These are phyloP conservation scores for Durio zibethinus DNA, from an alignment of 345 rosid genomes.

Conservation along the genomic window DNA sequence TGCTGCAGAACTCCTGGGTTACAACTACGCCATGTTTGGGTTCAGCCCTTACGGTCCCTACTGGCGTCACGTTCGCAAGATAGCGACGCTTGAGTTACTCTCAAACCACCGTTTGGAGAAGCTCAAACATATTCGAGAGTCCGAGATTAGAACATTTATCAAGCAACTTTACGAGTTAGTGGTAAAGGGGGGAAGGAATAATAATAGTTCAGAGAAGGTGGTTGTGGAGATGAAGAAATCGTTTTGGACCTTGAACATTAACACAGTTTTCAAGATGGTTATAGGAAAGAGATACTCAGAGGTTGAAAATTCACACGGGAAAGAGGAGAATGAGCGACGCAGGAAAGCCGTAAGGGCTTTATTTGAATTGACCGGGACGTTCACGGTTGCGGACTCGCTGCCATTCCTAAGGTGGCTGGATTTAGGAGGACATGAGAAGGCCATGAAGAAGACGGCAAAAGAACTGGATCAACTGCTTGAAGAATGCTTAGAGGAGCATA, in stretches of 20 bases:
- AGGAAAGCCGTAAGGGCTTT: conserved; percentile 35
- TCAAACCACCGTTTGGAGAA: conserved; percentile 50
- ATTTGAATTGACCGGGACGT: conserved; percentile 45
- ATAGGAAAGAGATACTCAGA: conserved; percentile 44
- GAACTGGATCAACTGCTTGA: conserved; percentile 37
- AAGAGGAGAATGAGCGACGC: conserved; percentile 31
- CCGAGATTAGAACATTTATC: conserved; percentile 9
- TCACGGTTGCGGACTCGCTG: conserved; percentile 52
- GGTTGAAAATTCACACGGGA: conserved; percentile 3
- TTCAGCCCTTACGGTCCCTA: conserved; percentile 56
- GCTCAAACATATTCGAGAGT: conserved; percentile 36
- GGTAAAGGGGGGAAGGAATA: not conserved
- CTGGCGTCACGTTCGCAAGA: conserved; percentile 75
- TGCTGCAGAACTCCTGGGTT: conserved; percentile 58
- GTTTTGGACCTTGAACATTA: conserved; percentile 41
- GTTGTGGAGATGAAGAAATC: conserved; percentile 41
- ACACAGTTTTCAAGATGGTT: conserved; percentile 42
- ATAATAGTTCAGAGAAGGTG: conserved; percentile 16
- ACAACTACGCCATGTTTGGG: conserved; percentile 58
- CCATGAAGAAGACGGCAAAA: conserved; percentile 57
- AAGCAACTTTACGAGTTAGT: conserved; percentile 32
- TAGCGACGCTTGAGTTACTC: conserved; percentile 54
- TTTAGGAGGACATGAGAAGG: conserved; percentile 48
- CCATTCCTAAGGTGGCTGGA: conserved; percentile 58
- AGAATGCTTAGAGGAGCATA: conserved; percentile 46